Evolutionary conservation across 2,329 filamentous ascomycete genomes (phyloP), one percentile per base, ranked within the genome.

Genomic region (Ceratocystis lukuohia): DNA sequence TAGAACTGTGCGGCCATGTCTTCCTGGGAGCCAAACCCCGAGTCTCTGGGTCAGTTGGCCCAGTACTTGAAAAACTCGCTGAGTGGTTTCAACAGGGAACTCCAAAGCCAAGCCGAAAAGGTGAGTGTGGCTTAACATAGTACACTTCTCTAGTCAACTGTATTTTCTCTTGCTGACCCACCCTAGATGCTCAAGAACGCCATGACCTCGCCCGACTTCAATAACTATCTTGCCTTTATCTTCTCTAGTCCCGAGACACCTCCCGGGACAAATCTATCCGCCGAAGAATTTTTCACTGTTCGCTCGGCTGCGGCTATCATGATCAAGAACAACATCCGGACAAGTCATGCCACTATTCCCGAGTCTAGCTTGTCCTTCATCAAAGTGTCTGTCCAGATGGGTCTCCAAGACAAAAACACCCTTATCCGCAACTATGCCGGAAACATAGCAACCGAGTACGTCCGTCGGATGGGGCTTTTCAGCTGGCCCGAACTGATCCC

Each of bases 181-280:
- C n/a, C 20, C 15, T 72, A 97, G 94, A 95, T 97, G 90, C 89
- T 99, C 72, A 82, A 85, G 70, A 89, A 96, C 78, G 94, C 93
- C 69, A 95, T 90, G 75, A 79, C 81, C 64, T 94, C 89, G 10
- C 92, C 92, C 62, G 93, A 97, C 75, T 89, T 96, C 80, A 93
- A 95, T 80, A 97, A 97, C 78, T 99, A 99, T 76, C 86, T 99
- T 57, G 89, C 90, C 71, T 96, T 89, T 76, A 84, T 99, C 69
- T 90, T 96, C 76, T 90, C 89, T 68, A 91, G 84, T 71, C 75
- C 84, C 66, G 81, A 85, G 69, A 79, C 81, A 63, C 84, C 88
- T 61, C 76, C 79, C 66, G 85, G 80, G 69, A 78, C 89, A 73
- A 79, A 79, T 71, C 82, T 84, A 71, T 82, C 80, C 64, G 72